Base-by-base conservation (phyloP, 2,329 filamentous ascomycete genomes). In the Huntiella omanensis region DNA sequence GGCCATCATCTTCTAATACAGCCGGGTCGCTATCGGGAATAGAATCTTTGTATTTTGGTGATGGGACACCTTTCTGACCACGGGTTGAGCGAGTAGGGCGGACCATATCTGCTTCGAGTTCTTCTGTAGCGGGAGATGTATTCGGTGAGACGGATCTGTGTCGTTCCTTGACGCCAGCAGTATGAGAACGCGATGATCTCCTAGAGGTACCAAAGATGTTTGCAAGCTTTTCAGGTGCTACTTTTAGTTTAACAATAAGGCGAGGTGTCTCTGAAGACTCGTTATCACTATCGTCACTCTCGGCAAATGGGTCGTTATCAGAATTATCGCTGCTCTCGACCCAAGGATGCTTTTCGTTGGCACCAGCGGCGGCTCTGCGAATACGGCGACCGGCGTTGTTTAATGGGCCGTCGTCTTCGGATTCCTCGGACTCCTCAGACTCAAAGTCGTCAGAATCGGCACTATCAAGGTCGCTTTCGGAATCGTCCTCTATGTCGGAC, bases 401-500 rank as follows among this genome's bases (percentile, higher is more conserved):
- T 37, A 66, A 56, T 16, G 65, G 61, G 19, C 62, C 58, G n/a
- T 63, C 60, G 13, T 63, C 63, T 4, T 57, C 53, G 10, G 65
- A 62, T 15, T 65, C 52, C 2, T 52, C 54, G 13, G 63, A 62
- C 11, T 59, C 58, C 32, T 66, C 67, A 7, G 56, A 61, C 45
- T 44, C 36, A 70, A 75, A 2, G 68, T 71, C 2, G 62, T 62
- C 40, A 69, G 68, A 41, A 64, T 59, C 48, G 69, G 69, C 48
- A 28, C 47, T 49, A 17, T 67, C 71, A 49, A 77, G 71, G 4
- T 67, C 70, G 19, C 71, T 54, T 32, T 70, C 65, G 4, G 75
- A 70, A 46, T 75, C 72, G 19, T 75, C 72, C 4, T 75, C 71
- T 43, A 79, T 75, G 52, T 79, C 75, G 2, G 74, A 78, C 7